phyloP scores from a whole-genome alignment of 768 basidiomycete genomes.

The Austroboletus eburneus region DNA sequence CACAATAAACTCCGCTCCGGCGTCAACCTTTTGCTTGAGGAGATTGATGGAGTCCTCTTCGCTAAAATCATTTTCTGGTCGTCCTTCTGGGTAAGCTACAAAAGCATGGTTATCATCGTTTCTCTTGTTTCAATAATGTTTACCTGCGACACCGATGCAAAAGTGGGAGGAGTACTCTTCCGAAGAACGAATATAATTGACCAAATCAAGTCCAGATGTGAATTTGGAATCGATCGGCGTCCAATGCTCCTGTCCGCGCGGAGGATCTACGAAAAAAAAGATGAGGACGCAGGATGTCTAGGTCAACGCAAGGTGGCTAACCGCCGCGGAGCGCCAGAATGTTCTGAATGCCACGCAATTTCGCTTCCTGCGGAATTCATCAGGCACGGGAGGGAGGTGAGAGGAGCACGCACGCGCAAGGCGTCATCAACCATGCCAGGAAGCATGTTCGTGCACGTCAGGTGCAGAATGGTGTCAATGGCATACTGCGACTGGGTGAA shows the following conservation, averaged over 20 bases:
- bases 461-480: slow-evolving; percentile 85
- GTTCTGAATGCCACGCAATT: slow-evolving; percentile 78
- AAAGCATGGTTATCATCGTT: background rate
- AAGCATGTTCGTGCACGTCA: slow-evolving; percentile 98
- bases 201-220: slow-evolving; percentile 82
- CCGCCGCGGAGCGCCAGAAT: slow-evolving; percentile 92
- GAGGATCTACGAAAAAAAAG: slow-evolving; percentile 63
- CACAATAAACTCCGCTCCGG: slow-evolving; percentile 93
- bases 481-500: slow-evolving; percentile 69
- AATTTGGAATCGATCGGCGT: slow-evolving; percentile 81
- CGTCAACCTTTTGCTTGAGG: slow-evolving; percentile 85
- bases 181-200: slow-evolving; percentile 77
- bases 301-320: slow-evolving; percentile 31
- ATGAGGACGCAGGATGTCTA: background rate
- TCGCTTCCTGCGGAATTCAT: slow-evolving; percentile 56
- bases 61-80: slow-evolving; percentile 55
- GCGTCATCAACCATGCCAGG: slow-evolving; percentile 81
- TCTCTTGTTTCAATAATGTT: background rate
- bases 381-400: background rate
- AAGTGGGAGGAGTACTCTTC: slow-evolving; percentile 80
- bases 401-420: slow-evolving; percentile 55
- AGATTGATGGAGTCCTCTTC: slow-evolving; percentile 63
- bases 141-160: slow-evolving; percentile 94
- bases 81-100: slow-evolving; percentile 87
- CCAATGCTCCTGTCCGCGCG: slow-evolving; percentile 92